Evolutionary conservation across 345 rosid species (phyloP).

Genomic region (Psidium friedrichsthalianum): DNA sequence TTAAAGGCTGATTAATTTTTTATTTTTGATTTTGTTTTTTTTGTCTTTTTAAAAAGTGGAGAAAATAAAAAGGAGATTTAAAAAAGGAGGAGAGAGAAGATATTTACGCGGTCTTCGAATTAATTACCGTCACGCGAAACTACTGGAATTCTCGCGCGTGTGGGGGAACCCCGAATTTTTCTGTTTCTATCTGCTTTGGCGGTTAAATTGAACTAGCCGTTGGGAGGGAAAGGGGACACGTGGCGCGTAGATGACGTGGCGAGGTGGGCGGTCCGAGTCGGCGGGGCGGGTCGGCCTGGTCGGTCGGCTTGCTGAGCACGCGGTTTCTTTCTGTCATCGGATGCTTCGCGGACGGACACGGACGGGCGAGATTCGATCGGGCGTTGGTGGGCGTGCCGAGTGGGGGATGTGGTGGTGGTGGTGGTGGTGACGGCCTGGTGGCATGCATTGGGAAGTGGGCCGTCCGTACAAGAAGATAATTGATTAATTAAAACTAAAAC

Average conservation of each 20-base stretch:
- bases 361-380: neutral
- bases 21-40: neutral
- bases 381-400: neutral
- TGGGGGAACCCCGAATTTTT: too few relatives aligned
- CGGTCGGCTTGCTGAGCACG: neutral
- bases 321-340: neutral
- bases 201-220: conserved; percentile 32
- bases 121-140: conserved; percentile 1
- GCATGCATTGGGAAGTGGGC: neutral
- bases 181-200: conserved; percentile 6
- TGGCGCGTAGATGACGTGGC: conserved; percentile 36
- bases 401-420: neutral
- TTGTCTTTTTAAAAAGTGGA: neutral
- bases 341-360: neutral
- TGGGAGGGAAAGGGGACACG: conserved; percentile 13
- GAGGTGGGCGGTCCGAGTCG: conserved; percentile 26
- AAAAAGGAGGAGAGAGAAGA: neutral
- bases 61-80: neutral
- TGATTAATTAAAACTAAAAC: neutral
- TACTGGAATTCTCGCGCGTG: conserved; percentile 10
- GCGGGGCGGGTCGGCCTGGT: neutral
- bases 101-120: neutral
- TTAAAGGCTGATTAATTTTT: neutral
- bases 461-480: neutral
- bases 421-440: neutral